Conservation (phyloP, 768 basidiomycete species). For the Serendipita sp. region DNA sequence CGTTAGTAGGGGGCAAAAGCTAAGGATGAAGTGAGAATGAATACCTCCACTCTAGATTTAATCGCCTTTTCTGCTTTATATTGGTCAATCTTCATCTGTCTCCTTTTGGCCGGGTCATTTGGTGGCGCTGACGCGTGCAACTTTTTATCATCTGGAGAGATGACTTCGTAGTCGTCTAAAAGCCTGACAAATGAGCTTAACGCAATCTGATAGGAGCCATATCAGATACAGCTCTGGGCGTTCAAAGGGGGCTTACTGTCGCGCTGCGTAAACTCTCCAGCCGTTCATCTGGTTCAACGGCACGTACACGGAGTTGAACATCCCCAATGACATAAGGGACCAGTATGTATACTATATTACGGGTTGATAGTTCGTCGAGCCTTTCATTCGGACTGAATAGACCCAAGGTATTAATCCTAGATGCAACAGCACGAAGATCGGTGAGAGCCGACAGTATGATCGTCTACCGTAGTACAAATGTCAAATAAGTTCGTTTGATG, state of each 20-base stretch:
- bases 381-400: constrained; percentile 75
- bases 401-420: constrained; percentile 40
- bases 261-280: constrained; percentile 35
- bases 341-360: constrained; percentile 56
- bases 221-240: background rate
- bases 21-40: background rate
- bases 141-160: constrained; percentile 41
- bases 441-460: constrained; percentile 36
- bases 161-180: constrained; percentile 43
- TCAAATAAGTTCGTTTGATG: background rate
- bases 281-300: constrained; percentile 41
- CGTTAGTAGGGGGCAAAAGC: background rate
- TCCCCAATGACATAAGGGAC: constrained; percentile 55
- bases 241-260: constrained; percentile 31
- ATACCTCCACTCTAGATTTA: constrained; percentile 49
- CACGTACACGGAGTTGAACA: constrained; percentile 40
- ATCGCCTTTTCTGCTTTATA: constrained; percentile 77
- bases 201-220: background rate
- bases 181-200: constrained; percentile 10
- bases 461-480: constrained; percentile 27
- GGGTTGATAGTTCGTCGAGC: constrained; percentile 65
- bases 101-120: constrained; percentile 46
- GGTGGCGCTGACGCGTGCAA: constrained; percentile 35
- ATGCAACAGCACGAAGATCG: constrained; percentile 37
- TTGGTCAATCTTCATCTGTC: constrained; percentile 84